Percentiles rank a stretch among this genome's conserved stretches.
These are phyloP conservation scores for Salix arbutifolia DNA, from an alignment of 345 rosid species.

Conservation along the genomic window DNA sequence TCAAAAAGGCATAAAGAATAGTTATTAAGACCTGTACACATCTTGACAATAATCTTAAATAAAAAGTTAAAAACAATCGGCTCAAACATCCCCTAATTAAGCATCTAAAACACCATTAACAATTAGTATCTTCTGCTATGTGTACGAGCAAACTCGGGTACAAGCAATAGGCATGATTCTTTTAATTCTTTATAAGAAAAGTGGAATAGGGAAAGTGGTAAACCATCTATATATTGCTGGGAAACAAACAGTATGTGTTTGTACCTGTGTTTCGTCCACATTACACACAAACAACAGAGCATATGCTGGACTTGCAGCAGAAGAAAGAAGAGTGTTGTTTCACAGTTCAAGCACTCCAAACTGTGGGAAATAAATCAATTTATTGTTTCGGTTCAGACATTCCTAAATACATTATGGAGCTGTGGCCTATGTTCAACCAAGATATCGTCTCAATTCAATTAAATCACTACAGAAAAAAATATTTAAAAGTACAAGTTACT, in stretches of 20 bases:
- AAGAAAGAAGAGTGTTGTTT: background rate
- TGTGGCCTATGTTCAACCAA: background rate
- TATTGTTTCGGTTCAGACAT: background rate
- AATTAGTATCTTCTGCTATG: background rate
- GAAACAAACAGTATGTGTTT: background rate
- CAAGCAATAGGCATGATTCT: background rate
- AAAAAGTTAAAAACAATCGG: too few species aligned
- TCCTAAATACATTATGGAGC: background rate
- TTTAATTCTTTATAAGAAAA: too few species aligned
- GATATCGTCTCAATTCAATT: background rate
- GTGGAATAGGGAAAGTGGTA: background rate
- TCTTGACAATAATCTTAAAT: too few species aligned
- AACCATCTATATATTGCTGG: background rate
- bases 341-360: background rate
- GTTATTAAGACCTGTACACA: background rate
- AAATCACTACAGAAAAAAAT: background rate
- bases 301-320: background rate
- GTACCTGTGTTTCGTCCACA: background rate
- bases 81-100: too few species aligned
- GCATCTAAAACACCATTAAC: background rate
- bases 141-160: too few species aligned
- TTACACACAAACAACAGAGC: background rate
- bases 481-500: background rate
- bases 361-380: background rate
- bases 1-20: conserved; percentile 21